Base-by-base conservation (phyloP, 164 flowering plant genomes). In the Sextonia rubra region DNA sequence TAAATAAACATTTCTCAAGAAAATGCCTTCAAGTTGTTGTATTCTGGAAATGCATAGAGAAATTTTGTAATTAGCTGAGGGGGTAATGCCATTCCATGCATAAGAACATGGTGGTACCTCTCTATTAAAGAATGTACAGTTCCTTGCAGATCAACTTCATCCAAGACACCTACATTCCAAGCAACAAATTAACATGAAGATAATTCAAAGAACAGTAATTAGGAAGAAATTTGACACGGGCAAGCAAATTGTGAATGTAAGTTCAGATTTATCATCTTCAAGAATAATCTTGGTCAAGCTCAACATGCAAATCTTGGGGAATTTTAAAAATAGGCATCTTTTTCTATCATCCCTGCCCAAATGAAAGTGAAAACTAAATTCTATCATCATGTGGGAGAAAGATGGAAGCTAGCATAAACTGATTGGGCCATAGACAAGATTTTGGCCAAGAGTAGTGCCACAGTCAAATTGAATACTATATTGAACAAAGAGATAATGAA, bases 31-130 rank as follows among this genome's bases (percentile, higher is more conserved):
- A 37, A 44, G 25, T 23, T 22, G 25, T 23, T 22, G 71, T 69
- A 86, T 24, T 83, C 79, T 1, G 97, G 97, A 71, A 83, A 86
- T 22, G 80, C 71, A 64, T 73, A 49, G 63, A 83, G 12, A 66
- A 89, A 87, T 22, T 63, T 79, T 23, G 84, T 72, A 23, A 85
- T 63, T 29, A 86, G 77, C 23, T 75, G 77, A 0, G 85, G 64
- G 3, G 86, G 80, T 20, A 84, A 65, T 3, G 64, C 37, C 49
- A 77, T 76, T 22, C 73, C 80, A 62, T 55, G 78, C 70, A 76
- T 23, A 12, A 86, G 84, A 69, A 82, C 66, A 22, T 74, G 82
- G 60, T 80, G 86, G 76, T 80, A 79, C 72, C 80, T 81, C 78
- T 85, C 79, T 20, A 89, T 70, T 71, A 91, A 75, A 8, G 85